Base-by-base conservation (phyloP, 1,139 yeast species). In the Geotrichum carabidarum region DNA sequence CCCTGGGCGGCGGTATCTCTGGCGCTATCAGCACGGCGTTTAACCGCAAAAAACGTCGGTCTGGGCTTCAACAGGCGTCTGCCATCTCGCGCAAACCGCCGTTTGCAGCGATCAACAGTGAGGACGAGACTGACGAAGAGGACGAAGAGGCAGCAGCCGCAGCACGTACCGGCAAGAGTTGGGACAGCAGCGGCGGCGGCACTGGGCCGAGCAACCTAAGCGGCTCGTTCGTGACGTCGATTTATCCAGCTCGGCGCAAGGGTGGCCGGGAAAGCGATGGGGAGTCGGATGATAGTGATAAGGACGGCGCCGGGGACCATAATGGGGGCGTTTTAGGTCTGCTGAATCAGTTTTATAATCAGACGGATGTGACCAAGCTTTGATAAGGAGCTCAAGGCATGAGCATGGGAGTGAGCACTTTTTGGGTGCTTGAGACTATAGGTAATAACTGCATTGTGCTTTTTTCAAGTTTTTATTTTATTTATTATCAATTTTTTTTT, bases 271-370 rank as follows among this genome's bases (percentile, higher is more conserved):
- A 9, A 22, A 9, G 11, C 8, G 30, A n/a, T 5, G 45, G 14
- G 9, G 45, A 41, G n/a, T 42, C n/a, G 62, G 56, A 56, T 40
- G 60, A 65, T 34, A 63, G 62, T 12, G 68, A 70, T 37, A 42
- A 35, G 36, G 50, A 60, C 65, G 59, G 63, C 61, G 65, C 65
- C 7, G 72, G 68, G 31, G 71, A 68, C 14, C 67, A 62, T 5
- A 71, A 68, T 12, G 81, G 82, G 1, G 95, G 96, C 0, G 95
- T 90, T 2, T 72, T 90, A 53, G 95, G 95, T 0, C 76, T 90
- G 74, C 76, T 90, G 56, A 89, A 88, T 65, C 93, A 89, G 67
- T 85, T 88, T 60, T 89, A 89, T 66, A 84, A 80, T 63, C 58
- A 55, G 31, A 51, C 50, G 8, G 58, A 52, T 44, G 57, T 50